These are phyloP conservation scores for Apiospora hydei DNA, from an alignment of 2,329 filamentous ascomycete genomes.

Conservation along the genomic window DNA sequence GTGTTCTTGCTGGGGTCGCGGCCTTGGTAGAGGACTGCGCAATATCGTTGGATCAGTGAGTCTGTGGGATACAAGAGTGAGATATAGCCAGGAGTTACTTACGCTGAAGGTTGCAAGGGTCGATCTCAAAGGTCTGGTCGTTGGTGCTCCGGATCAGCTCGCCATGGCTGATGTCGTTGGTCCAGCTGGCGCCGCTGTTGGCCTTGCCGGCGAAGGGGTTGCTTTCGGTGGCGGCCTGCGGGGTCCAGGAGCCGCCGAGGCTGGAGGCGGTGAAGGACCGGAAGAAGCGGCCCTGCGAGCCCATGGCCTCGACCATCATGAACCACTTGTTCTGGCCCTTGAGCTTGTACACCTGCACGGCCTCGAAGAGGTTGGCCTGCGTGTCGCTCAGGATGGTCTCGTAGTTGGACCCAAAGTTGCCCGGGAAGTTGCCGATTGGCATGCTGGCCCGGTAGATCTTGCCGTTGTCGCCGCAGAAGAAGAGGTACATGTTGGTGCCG, in stretches of 20 bases:
- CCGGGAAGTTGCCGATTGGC: constrained; percentile 68
- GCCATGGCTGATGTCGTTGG: constrained; percentile 72
- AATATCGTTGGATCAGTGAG: not conserved
- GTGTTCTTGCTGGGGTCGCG: constrained; percentile 48
- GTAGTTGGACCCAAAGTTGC: constrained; percentile 60
- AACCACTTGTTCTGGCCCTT: constrained; percentile 61
- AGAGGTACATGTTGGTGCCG: constrained; percentile 67
- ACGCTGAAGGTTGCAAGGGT: constrained; percentile 68
- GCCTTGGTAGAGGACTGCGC: constrained; percentile 66
- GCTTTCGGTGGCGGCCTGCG: constrained; percentile 61
- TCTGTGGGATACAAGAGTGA: not conserved
- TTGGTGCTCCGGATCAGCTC: constrained; percentile 63
- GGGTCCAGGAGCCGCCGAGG: constrained; percentile 64
- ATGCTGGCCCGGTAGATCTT: constrained; percentile 70
- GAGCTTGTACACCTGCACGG: constrained; percentile 70
- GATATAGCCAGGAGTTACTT: not conserved
- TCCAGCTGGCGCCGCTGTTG: constrained; percentile 71
- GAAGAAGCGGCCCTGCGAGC: constrained; percentile 67
- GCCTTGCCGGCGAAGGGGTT: constrained; percentile 72
- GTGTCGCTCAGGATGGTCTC: constrained; percentile 60
- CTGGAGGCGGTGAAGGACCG: constrained; percentile 69
- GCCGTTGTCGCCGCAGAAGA: constrained; percentile 73
- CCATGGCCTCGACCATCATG: constrained; percentile 72
- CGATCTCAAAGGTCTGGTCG: constrained; percentile 69
- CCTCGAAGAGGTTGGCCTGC: constrained; percentile 68